Evolutionary conservation across 78 protist genomes (phyloP).

Genomic region (Protostelium mycophagum): DNA sequence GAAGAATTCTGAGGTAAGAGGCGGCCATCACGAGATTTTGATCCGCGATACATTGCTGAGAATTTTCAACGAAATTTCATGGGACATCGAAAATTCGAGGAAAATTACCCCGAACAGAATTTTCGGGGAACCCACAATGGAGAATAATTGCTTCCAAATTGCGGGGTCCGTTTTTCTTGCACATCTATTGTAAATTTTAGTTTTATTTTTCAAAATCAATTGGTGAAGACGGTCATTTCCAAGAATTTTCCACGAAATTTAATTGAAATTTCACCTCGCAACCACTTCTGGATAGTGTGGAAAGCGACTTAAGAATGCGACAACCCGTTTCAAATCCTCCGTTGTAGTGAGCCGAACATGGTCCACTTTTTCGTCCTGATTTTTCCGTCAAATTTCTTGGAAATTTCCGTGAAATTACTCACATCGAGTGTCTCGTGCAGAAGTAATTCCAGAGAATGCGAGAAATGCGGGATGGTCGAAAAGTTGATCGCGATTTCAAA

Average conservation of each 20-base stretch:
- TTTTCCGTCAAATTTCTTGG: background rate
- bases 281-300: conserved; percentile 62
- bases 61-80: background rate
- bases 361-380: background rate
- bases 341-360: background rate
- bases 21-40: conserved; percentile 57
- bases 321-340: conserved; percentile 25
- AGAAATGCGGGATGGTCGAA: conserved; percentile 54
- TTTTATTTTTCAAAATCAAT: too few species aligned
- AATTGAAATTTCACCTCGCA: background rate
- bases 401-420: background rate
- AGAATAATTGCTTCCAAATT: conserved; percentile 5
- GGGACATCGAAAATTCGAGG: background rate
- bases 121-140: conserved; percentile 4
- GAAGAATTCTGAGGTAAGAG: conserved; percentile 37
- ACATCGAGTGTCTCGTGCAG: conserved; percentile 36
- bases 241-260: too few species aligned
- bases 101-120: background rate
- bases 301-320: conserved; percentile 35
- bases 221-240: too few species aligned
- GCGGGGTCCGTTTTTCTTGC: conserved; percentile 14
- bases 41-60: conserved; percentile 28
- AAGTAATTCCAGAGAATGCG: conserved; percentile 53
- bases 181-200: background rate
- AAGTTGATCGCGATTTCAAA: conserved; percentile 24